A percentile compares a stretch with the other conserved stretches of the same genome.
phyloP scores from a whole-genome alignment of 2,329 filamentous ascomycete genomes.

The Colletotrichum melonis region DNA sequence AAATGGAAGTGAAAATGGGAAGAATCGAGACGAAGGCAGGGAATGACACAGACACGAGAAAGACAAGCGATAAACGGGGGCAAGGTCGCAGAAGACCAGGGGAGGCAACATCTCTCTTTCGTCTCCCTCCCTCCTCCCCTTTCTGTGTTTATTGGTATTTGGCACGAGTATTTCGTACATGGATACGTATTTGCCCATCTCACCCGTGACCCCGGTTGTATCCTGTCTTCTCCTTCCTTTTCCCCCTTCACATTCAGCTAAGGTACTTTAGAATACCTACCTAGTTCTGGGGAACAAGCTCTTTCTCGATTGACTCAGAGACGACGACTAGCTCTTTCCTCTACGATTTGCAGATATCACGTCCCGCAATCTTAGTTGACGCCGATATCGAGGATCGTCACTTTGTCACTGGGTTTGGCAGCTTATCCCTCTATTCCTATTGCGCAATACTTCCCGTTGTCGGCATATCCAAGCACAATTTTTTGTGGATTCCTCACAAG shows the following conservation, averaged over 20 bases:
- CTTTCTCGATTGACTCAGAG: not conserved
- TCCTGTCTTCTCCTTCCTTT: not conserved
- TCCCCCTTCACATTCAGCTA: not conserved
- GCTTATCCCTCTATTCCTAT: conserved; percentile 10
- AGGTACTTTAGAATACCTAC: no score
- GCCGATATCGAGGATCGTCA: conserved; percentile 20
- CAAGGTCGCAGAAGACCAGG: not conserved
- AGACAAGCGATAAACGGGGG: not conserved
- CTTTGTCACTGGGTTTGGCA: conserved; percentile 4
- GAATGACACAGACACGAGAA: not conserved
- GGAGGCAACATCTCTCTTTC: not conserved
- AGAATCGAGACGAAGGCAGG: not conserved
- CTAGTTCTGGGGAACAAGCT: not conserved
- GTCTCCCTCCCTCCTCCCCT: not conserved
- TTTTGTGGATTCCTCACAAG: conserved; percentile 21
- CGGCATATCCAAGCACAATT: conserved; percentile 34
- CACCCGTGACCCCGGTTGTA: not conserved
- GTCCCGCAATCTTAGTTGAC: conserved; percentile 4
- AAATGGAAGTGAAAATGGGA: not conserved
- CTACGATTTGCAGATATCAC: not conserved
- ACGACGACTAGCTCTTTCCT: not conserved
- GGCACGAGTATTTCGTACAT: not conserved
- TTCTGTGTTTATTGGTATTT: not conserved
- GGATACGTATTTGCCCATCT: not conserved
- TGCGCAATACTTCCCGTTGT: conserved; percentile 30